Evolutionary conservation across 331 rosid genomes (phyloP).

Genomic region (Malus hybrid): DNA sequence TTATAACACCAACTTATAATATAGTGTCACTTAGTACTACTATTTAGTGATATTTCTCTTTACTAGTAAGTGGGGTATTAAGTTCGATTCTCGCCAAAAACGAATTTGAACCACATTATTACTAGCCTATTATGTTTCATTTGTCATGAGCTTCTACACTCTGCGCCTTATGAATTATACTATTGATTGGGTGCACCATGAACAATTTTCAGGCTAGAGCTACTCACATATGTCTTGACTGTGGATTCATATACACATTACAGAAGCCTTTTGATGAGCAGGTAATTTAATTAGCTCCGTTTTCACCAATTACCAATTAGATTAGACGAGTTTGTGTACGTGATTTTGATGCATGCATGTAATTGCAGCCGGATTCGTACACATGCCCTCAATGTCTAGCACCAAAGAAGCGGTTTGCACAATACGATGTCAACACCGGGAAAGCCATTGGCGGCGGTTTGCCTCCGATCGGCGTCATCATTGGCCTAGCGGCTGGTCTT

Average conservation of each 20-base stretch:
- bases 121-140: too few relatives aligned
- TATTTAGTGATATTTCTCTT: too few relatives aligned
- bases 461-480: conserved; percentile 89
- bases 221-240: conserved; percentile 91
- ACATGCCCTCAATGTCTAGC: conserved; percentile 86
- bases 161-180: not conserved
- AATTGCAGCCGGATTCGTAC: conserved; percentile 61
- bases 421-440: conserved; percentile 79
- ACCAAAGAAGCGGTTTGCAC: conserved; percentile 87
- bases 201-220: conserved; percentile 77
- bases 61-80: too few relatives aligned
- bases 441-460: conserved; percentile 74
- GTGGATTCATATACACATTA: conserved; percentile 80
- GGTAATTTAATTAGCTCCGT: conserved; percentile 23
- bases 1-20: too few relatives aligned
- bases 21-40: too few relatives aligned
- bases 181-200: not conserved
- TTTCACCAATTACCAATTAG: not conserved
- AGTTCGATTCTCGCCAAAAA: fast-evolving
- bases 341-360: not conserved
- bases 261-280: conserved; percentile 85
- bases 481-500: conserved; percentile 74
- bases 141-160: not conserved
- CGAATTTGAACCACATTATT: too few relatives aligned
- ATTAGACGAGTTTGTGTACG: not conserved